Evolutionary conservation across 371 early-diverging fungal genomes (phyloP).

Genomic region (Haplosporangium sp.): DNA sequence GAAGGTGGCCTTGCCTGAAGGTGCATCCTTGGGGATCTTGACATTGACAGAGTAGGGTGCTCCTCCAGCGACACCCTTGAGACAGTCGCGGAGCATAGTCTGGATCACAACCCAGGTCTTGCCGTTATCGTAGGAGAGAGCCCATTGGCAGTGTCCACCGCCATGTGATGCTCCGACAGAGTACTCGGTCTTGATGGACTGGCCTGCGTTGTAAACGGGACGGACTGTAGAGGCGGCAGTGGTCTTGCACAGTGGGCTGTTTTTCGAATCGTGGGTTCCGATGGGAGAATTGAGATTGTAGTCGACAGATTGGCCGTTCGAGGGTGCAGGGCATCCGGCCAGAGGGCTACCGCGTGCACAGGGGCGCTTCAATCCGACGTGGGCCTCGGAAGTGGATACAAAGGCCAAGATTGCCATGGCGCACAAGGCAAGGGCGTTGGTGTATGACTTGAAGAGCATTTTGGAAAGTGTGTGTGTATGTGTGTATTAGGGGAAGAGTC

Average conservation of each 20-base stretch:
- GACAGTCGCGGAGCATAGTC: conserved; percentile 59
- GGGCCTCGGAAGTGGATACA: conserved; percentile 22
- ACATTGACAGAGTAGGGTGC: conserved; percentile 42
- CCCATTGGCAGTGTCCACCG: conserved; percentile 78
- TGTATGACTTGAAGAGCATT: conserved; percentile 9
- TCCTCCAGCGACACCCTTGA: conserved; percentile 21
- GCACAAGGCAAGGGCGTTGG: conserved; percentile 5
- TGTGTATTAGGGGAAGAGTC: too few relatives aligned
- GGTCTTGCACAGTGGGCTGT: neutral
- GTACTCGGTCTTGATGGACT: neutral
- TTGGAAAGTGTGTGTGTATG: neutral
- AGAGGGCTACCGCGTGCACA: conserved; percentile 28
- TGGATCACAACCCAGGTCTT: conserved; percentile 69
- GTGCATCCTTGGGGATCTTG: conserved; percentile 61
- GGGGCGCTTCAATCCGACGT: conserved; percentile 22
- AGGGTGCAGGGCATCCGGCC: conserved; percentile 29
- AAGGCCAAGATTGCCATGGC: conserved; percentile 6
- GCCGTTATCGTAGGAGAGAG: conserved; percentile 71
- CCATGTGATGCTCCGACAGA: conserved; percentile 6
- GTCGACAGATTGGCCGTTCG: conserved; percentile 28
- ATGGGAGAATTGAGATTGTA: conserved; percentile 34
- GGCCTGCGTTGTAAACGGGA: neutral
- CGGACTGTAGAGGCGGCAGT: neutral
- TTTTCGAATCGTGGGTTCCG: neutral
- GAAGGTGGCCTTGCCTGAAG: conserved; percentile 55